Evolutionary conservation across 371 early-diverging fungal genomes (phyloP).

Genomic region (Mortierella sp.): DNA sequence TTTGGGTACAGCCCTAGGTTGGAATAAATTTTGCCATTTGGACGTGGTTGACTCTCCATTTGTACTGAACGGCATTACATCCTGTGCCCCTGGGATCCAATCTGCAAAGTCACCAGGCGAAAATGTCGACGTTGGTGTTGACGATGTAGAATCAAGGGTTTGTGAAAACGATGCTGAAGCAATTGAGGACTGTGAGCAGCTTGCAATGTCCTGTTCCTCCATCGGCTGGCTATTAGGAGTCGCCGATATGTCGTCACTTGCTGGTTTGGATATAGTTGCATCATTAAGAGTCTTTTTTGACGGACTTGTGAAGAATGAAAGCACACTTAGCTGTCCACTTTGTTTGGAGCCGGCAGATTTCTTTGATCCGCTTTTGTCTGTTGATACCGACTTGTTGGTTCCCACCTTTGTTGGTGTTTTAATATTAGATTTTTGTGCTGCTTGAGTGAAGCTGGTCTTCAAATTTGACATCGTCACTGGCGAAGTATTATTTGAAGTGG

Average conservation of each 20-base stretch:
- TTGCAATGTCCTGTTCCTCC: neutral
- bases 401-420: neutral
- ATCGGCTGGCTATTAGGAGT: constrained; percentile 1
- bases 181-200: neutral
- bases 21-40: constrained; percentile 74
- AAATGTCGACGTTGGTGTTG: constrained; percentile 12
- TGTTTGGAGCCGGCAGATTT: constrained; percentile 7
- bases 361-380: constrained; percentile 14
- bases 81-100: constrained; percentile 44
- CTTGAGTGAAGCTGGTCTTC: neutral
- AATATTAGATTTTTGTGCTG: constrained; percentile 15
- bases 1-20: constrained; percentile 62
- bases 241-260: neutral
- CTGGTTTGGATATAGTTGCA: neutral
- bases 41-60: constrained; percentile 54
- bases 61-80: constrained; percentile 28
- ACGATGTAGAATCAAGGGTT: neutral
- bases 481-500: neutral
- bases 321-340: constrained; percentile 24
- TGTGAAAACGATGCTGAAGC: neutral
- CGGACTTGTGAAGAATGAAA: constrained; percentile 33
- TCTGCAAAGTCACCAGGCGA: constrained; percentile 46
- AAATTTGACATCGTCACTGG: neutral
- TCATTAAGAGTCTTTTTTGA: constrained; percentile 5
- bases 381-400: neutral